Base-by-base conservation (phyloP, 2,329 filamentous ascomycete genomes). In the Calonectria ilicicola region DNA sequence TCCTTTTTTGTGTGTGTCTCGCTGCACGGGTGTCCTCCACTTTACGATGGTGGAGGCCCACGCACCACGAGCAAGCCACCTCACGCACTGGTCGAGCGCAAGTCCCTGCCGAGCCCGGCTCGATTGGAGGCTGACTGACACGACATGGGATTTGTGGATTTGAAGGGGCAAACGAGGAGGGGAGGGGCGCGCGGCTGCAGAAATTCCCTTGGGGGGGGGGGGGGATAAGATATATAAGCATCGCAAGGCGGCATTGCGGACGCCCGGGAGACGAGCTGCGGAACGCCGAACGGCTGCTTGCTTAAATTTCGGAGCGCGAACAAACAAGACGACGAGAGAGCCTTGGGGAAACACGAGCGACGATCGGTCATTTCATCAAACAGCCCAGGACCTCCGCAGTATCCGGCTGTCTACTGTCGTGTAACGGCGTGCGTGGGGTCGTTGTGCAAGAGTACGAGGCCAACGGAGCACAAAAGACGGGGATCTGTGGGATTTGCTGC, bases 401-500 rank as follows among this genome's bases (percentile, higher is more conserved):
- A 58, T 58, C 53, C 53, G 53, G 53, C 23, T 32, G 53, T 38
- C 35, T 58, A 40, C 32, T 58, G 51, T 51, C 63, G 40, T 56
- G 77, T 72, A 75, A 72, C 68, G 58, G 58, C 62, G 63, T 69
- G 70, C 77, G 74, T 77, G 75, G 74, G 70, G 71, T 71, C 74
- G 71, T 78, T 76, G 71, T 70, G 74, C 76, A 38, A 74, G 71
- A 75, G 74, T 68, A 68, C 69, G 68, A 72, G 60, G 64, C 74
- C 47, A 64, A 77, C 56, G 65, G 49, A 46, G 26, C 51, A 56
- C 42, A 51, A 74, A 63, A 65, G 67, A 64, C 56, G 68, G 68
- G 65, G 66, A 65, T 72, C 70, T 71, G 65, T 62, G 65, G 65
- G 29, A 67, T 67, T 67, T 71, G 70, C 66, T 74, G 76, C 70